These are phyloP conservation scores for Tylopilus felleus DNA, from an alignment of 768 basidiomycete species.

Conservation along the genomic window DNA sequence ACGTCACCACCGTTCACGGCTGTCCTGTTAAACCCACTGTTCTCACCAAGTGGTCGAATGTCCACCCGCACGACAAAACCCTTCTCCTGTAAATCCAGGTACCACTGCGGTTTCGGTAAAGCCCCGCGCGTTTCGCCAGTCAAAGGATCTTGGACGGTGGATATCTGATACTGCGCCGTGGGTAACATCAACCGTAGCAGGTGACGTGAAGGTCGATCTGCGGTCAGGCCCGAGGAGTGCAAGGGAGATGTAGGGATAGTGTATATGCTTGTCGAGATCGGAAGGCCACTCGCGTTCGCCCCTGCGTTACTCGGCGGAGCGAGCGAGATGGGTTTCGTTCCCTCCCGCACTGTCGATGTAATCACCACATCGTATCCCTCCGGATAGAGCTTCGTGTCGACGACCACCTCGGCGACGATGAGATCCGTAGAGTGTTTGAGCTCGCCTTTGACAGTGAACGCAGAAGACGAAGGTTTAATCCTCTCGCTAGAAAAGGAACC, in stretches of 20 bases:
- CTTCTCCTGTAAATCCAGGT: slow-evolving; percentile 57
- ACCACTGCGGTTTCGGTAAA: slow-evolving; percentile 69
- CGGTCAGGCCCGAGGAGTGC: slow-evolving; percentile 66
- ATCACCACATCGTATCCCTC: slow-evolving; percentile 63
- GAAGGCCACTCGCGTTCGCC: slow-evolving; percentile 35
- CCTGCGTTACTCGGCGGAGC: slow-evolving; percentile 14
- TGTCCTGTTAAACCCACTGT: slow-evolving; percentile 2
- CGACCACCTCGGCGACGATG: slow-evolving; percentile 71
- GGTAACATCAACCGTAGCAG: slow-evolving; percentile 75
- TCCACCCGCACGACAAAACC: slow-evolving; percentile 57
- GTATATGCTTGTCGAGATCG: slow-evolving; percentile 58
- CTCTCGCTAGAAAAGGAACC: slow-evolving; percentile 36
- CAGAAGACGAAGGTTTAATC: slow-evolving; percentile 40
- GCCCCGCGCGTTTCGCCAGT: slow-evolving; percentile 62
- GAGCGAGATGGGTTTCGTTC: slow-evolving; percentile 36
- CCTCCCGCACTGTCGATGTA: slow-evolving; percentile 41
- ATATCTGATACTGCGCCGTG: slow-evolving; percentile 75
- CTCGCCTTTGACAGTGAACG: slow-evolving; percentile 61
- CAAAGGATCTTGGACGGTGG: slow-evolving; percentile 77
- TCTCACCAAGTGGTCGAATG: slow-evolving; percentile 47
- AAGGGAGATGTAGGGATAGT: slow-evolving; percentile 80
- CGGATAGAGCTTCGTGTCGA: slow-evolving; percentile 79
- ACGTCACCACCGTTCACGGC: slow-evolving; percentile 3
- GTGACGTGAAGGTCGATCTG: slow-evolving; percentile 58
- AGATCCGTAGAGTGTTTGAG: slow-evolving; percentile 63